A percentile compares a stretch with the other conserved stretches of the same genome.
These are phyloP conservation scores for Crotalaria pallida DNA, from an alignment of 306 rosid genomes.

Conservation along the genomic window DNA sequence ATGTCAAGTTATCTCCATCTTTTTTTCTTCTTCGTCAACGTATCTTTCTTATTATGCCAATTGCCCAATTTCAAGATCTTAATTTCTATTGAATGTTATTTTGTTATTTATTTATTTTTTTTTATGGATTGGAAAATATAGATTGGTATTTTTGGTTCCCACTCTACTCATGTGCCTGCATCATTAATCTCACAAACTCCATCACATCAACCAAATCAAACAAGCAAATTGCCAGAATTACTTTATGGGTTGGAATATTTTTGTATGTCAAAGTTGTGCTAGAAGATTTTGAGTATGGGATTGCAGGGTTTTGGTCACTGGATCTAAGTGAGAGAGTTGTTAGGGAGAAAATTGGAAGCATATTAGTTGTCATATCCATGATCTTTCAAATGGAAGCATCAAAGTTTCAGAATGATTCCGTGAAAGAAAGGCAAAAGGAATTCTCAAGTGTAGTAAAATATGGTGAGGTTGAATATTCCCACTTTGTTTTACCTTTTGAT, in stretches of 20 bases:
- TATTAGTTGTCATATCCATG: slow-evolving; percentile 42
- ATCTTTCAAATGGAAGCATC: slow-evolving; percentile 41
- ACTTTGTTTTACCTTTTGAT: too few species aligned
- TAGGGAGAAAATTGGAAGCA: slow-evolving; percentile 61
- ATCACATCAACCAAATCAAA: slow-evolving; percentile 21
- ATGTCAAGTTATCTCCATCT: background rate
- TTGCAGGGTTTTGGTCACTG: slow-evolving; percentile 48
- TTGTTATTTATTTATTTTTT: background rate
- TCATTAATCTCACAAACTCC: slow-evolving; percentile 45
- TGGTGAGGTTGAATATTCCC: slow-evolving; percentile 39
- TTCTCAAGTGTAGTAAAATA: slow-evolving; percentile 28
- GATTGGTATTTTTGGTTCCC: slow-evolving; percentile 85
- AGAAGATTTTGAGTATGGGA: slow-evolving; percentile 32
- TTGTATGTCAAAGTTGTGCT: slow-evolving; percentile 40
- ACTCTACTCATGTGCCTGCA: slow-evolving; percentile 48
- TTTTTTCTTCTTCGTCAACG: background rate
- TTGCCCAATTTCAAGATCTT: background rate
- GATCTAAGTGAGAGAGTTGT: slow-evolving; percentile 58
- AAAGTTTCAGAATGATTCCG: background rate
- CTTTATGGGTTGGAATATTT: slow-evolving; percentile 35
- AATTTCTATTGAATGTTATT: too few species aligned
- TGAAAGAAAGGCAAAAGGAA: background rate
- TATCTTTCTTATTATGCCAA: background rate
- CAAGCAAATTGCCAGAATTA: slow-evolving; percentile 19
- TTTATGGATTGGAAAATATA: background rate